Percentiles rank a stretch among this genome's conserved stretches.
Evolutionary conservation across 495 filamentous ascomycete genomes (phyloP).

Genomic region (Tetracladium marchalianum): DNA sequence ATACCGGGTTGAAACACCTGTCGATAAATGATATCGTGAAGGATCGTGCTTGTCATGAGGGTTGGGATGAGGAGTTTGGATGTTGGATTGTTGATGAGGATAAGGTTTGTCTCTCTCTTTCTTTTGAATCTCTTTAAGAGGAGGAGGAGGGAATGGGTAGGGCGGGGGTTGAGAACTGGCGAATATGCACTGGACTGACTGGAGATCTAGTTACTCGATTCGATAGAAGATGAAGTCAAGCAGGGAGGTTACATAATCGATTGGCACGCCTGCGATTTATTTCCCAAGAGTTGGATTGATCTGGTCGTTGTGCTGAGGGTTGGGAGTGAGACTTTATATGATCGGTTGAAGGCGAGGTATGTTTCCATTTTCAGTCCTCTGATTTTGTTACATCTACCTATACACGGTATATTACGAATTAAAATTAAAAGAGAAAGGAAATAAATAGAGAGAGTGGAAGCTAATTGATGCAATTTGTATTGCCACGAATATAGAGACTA

Average conservation of each 20-base stretch:
- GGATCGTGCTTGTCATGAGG: constrained; percentile 69
- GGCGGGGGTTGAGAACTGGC: constrained; percentile 1
- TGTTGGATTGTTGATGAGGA: constrained; percentile 96
- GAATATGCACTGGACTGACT: background rate
- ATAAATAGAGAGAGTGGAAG: background rate
- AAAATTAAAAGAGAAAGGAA: background rate
- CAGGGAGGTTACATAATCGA: constrained; percentile 86
- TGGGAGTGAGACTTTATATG: constrained; percentile 69
- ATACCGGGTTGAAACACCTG: constrained; percentile 67
- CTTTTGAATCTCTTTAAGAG: background rate
- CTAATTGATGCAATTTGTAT: background rate
- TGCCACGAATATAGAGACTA: constrained; percentile 47
- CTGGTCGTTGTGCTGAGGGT: constrained; percentile 86
- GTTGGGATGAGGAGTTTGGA: constrained; percentile 72
- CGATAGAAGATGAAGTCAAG: constrained; percentile 73
- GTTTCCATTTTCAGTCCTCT: background rate
- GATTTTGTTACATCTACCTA: background rate
- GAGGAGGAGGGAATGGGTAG: background rate
- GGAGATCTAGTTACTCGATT: constrained; percentile 61
- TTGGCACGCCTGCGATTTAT: constrained; percentile 97
- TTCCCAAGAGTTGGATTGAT: constrained; percentile 90
- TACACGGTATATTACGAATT: no score
- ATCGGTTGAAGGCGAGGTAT: constrained; percentile 67
- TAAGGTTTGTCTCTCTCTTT: constrained; percentile 47
- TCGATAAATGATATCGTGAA: constrained; percentile 88